A percentile compares a stretch with the other conserved stretches of the same genome.
Evolutionary conservation across 1,284 basidiomycete genomes (phyloP).

Genomic region (Testicularia cyperi): DNA sequence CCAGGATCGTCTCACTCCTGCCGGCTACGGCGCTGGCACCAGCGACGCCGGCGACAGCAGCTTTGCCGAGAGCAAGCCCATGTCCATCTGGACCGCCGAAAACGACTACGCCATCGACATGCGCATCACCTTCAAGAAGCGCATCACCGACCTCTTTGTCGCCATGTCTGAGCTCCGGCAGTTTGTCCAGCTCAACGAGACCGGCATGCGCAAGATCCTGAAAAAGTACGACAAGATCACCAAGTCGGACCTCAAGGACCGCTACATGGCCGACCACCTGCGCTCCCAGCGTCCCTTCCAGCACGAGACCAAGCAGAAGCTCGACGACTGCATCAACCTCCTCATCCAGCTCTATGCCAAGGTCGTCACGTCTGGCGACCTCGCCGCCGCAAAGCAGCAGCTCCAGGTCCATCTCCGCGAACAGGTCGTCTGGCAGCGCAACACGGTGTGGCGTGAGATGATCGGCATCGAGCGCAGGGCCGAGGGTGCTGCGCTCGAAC

Average conservation of each 20-base stretch:
- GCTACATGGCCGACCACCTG: slow-evolving; percentile 77
- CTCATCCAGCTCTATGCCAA: slow-evolving; percentile 79
- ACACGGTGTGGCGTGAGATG: slow-evolving; percentile 98
- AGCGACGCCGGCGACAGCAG: slow-evolving; percentile 35
- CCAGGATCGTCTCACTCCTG: slow-evolving; percentile 21
- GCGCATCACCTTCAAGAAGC: slow-evolving; percentile 84
- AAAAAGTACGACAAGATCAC: slow-evolving; percentile 99
- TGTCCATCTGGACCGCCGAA: slow-evolving; percentile 73
- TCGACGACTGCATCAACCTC: slow-evolving; percentile 69
- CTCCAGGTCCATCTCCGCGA: slow-evolving; percentile 86
- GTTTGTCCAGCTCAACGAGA: slow-evolving; percentile 91
- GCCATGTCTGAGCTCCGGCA: slow-evolving; percentile 74
- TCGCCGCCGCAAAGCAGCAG: slow-evolving; percentile 73
- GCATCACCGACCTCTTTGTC: slow-evolving; percentile 84
- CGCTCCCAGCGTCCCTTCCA: slow-evolving; percentile 62
- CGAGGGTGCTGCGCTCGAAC: slow-evolving; percentile 56
- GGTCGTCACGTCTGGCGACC: slow-evolving; percentile 79
- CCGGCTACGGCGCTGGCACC: too few relatives aligned
- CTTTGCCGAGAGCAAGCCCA: slow-evolving; percentile 32
- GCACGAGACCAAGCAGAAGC: slow-evolving; percentile 66
- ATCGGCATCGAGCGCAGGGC: slow-evolving; percentile 75
- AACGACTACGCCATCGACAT: slow-evolving; percentile 85
- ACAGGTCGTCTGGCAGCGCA: slow-evolving; percentile 84
- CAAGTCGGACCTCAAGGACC: slow-evolving; percentile 78
- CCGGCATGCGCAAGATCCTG: slow-evolving; percentile 91